A percentile compares a stretch with the other conserved stretches of the same genome.
Evolutionary conservation across 257 asterid genomes (phyloP).

Genomic region (Paraleonurus japonicus): DNA sequence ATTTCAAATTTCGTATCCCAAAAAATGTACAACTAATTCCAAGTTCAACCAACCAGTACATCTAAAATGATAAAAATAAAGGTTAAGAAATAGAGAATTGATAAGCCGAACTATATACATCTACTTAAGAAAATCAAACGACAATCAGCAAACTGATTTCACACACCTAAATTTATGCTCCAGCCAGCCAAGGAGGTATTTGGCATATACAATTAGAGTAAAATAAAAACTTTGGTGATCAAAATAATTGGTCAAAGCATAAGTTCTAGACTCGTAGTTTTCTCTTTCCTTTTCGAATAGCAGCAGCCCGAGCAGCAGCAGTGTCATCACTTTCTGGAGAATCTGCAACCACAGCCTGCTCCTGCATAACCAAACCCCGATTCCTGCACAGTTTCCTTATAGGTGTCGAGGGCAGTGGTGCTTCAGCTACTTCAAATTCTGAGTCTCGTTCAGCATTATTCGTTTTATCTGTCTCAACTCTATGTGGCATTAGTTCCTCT

Average conservation of each 20-base stretch:
- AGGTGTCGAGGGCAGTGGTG: conserved; percentile 59
- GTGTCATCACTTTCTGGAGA: conserved; percentile 66
- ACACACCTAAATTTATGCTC: background rate
- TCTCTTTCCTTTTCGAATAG: conserved; percentile 67
- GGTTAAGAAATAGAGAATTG: background rate
- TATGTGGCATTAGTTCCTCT: conserved; percentile 89
- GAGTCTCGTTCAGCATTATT: conserved; percentile 29
- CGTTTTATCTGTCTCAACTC: conserved; percentile 29
- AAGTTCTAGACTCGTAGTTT: conserved; percentile 31
- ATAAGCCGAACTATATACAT: conserved; percentile 24
- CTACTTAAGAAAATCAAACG: background rate
- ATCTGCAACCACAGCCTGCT: conserved; percentile 72
- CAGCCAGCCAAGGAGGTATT: conserved; percentile 35
- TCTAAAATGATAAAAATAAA: background rate
- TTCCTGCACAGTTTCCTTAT: conserved; percentile 86
- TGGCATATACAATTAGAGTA: conserved; percentile 18
- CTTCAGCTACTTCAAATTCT: conserved; percentile 38
- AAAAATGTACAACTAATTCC: background rate
- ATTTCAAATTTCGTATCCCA: background rate
- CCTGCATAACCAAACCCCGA: conserved; percentile 85
- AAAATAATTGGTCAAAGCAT: background rate
- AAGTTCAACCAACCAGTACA: background rate
- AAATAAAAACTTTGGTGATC: background rate
- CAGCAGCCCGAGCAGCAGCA: conserved; percentile 46
- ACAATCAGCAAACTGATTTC: background rate